Evolutionary conservation across 768 basidiomycete genomes (phyloP).

Genomic region (Mycena capillaripes): DNA sequence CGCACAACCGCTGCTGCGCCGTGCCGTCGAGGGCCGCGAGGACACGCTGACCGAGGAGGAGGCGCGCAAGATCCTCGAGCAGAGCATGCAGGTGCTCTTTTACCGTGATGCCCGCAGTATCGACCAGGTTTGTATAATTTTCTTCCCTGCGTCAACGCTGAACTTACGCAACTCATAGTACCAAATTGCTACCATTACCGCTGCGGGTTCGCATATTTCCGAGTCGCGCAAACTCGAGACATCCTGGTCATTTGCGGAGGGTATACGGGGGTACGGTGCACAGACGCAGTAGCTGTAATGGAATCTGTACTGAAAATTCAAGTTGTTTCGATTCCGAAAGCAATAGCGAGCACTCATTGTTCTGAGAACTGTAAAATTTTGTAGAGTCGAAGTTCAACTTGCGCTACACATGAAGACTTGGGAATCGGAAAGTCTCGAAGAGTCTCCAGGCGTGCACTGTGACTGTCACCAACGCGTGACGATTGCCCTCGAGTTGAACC

Average conservation of each 20-base stretch:
- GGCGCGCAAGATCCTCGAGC: conserved; percentile 82
- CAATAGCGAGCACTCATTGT: no score
- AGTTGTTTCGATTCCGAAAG: no score
- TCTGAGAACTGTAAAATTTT: no score
- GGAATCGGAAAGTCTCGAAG: no score
- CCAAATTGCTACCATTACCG: conserved; percentile 94
- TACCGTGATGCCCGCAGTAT: conserved; percentile 96
- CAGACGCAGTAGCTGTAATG: conserved; percentile 77
- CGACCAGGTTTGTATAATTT: conserved; percentile 83
- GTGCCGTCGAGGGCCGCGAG: conserved; percentile 89
- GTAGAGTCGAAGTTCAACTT: no score
- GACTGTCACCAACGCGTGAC: no score
- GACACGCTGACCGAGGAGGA: conserved; percentile 82
- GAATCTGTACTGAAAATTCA: conserved; percentile 7
- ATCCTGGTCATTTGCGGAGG: conserved; percentile 93
- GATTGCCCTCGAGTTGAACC: no score
- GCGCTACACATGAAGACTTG: no score
- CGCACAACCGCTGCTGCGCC: conserved; percentile 92
- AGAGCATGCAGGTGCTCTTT: conserved; percentile 92
- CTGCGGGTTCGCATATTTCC: conserved; percentile 81
- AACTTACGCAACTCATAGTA: conserved; percentile 65
- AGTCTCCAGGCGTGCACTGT: no score
- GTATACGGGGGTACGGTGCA: conserved; percentile 90
- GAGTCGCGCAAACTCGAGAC: conserved; percentile 86
- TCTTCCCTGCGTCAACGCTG: neutral